These are phyloP conservation scores for Malus hybrid DNA, from an alignment of 331 rosid genomes.

Conservation along the genomic window DNA sequence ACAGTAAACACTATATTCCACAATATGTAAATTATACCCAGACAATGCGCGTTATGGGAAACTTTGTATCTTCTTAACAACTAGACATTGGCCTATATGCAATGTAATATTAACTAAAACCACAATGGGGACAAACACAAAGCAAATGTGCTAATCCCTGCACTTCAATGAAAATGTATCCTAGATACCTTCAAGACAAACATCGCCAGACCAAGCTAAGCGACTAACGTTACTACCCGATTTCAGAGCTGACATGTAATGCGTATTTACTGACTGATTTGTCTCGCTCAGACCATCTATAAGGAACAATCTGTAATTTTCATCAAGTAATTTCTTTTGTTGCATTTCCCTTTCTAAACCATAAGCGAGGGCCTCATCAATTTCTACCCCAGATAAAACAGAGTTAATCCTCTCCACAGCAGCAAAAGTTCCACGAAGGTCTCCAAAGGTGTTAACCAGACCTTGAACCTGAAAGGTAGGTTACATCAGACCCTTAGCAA, in stretches of 20 bases:
- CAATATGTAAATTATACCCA: neutral
- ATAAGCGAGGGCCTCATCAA: slow-evolving; percentile 88
- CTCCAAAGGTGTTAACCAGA: slow-evolving; percentile 87
- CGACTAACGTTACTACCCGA: slow-evolving; percentile 53
- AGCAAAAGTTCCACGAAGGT: slow-evolving; percentile 80
- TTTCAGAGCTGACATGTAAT: slow-evolving; percentile 81
- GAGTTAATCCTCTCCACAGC: slow-evolving; percentile 96
- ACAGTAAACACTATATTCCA: neutral
- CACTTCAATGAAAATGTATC: slow-evolving; percentile 11
- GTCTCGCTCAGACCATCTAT: slow-evolving; percentile 31
- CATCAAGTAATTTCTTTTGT: slow-evolving; percentile 48
- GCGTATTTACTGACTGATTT: slow-evolving; percentile 34
- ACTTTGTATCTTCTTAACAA: neutral
- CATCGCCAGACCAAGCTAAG: slow-evolving; percentile 82
- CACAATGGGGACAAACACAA: neutral
- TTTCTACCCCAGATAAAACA: slow-evolving; percentile 65
- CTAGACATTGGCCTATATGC: neutral
- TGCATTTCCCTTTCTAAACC: slow-evolving; percentile 86
- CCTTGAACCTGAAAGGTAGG: slow-evolving; percentile 91
- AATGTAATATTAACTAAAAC: neutral
- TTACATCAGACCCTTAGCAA: slow-evolving; percentile 15
- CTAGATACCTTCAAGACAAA: slow-evolving; percentile 79
- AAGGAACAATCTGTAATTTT: slow-evolving; percentile 52
- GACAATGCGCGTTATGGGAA: neutral
- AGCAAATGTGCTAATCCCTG: neutral